Evolutionary conservation across 495 filamentous ascomycete genomes (phyloP).

Genomic region (Neurospora sp.): DNA sequence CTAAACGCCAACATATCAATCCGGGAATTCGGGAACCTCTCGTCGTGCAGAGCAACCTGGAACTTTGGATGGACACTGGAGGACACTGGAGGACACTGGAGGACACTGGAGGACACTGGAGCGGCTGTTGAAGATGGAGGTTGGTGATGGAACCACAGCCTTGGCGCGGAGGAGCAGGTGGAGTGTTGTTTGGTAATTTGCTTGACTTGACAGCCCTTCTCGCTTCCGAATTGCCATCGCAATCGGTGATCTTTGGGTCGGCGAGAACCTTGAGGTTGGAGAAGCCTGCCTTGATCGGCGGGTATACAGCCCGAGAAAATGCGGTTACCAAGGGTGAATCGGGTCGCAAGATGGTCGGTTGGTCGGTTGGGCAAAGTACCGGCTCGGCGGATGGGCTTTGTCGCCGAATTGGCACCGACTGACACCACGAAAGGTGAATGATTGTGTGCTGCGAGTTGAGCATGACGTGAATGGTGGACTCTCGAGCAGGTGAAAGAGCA

Average conservation of each 20-base stretch:
- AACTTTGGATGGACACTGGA: neutral
- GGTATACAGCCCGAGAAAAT: neutral
- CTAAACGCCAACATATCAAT: neutral
- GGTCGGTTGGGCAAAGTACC: neutral
- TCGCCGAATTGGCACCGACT: neutral
- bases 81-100: no score
- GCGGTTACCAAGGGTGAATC: neutral
- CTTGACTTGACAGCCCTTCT: constrained; percentile 1
- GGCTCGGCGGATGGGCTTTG: neutral
- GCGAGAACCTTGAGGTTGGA: neutral
- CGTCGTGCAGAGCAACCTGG: neutral
- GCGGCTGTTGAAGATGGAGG: constrained; percentile 1
- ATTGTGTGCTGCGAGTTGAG: neutral
- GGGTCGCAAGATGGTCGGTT: neutral
- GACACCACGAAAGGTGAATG: neutral
- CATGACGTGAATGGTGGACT: neutral
- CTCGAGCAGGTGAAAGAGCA: neutral
- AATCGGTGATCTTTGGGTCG: neutral
- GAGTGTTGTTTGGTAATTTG: neutral
- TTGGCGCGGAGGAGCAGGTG: neutral
- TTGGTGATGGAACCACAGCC: constrained; percentile 2
- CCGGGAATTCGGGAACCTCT: neutral
- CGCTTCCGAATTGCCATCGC: neutral
- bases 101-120: no score
- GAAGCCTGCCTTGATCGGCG: neutral